A percentile compares a stretch with the other conserved stretches of the same genome.
phyloP scores from a whole-genome alignment of 345 rosid species.

The Hevea brasiliensis region DNA sequence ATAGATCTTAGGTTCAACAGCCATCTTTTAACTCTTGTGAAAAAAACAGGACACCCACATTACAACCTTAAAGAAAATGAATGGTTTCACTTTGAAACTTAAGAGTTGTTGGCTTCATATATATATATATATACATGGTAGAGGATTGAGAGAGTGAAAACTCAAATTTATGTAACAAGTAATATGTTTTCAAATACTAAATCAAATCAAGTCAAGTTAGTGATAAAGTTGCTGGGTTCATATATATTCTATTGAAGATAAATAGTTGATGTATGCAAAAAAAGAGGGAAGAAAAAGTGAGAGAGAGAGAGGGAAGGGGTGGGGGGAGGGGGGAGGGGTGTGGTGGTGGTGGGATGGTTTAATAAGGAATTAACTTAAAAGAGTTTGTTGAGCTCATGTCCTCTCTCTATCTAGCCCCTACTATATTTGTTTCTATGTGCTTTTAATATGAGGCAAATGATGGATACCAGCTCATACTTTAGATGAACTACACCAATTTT shows the following conservation, averaged over 20 bases:
- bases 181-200: too few relatives aligned
- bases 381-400: not conserved
- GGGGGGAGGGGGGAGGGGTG: too few relatives aligned
- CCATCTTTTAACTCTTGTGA: constrained; percentile 1
- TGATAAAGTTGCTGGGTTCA: too few relatives aligned
- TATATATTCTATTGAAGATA: too few relatives aligned
- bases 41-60: not conserved
- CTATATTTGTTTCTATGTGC: constrained; percentile 14
- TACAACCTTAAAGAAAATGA: not conserved
- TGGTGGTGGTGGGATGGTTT: too few relatives aligned
- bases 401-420: not conserved
- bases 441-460: constrained; percentile 17
- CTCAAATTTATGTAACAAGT: too few relatives aligned
- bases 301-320: not conserved
- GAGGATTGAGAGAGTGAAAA: too few relatives aligned
- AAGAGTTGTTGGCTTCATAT: too few relatives aligned
- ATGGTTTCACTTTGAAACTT: too few relatives aligned
- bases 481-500: constrained; percentile 11
- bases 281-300: not conserved
- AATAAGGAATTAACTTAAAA: constrained; percentile 4
- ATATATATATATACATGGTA: not conserved
- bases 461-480: constrained; percentile 17
- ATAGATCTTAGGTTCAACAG: constrained; percentile 8
- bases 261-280: too few relatives aligned
- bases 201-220: too few relatives aligned